These are phyloP conservation scores for Pugionium dolabratum DNA, from an alignment of 345 rosid genomes.

Conservation along the genomic window DNA sequence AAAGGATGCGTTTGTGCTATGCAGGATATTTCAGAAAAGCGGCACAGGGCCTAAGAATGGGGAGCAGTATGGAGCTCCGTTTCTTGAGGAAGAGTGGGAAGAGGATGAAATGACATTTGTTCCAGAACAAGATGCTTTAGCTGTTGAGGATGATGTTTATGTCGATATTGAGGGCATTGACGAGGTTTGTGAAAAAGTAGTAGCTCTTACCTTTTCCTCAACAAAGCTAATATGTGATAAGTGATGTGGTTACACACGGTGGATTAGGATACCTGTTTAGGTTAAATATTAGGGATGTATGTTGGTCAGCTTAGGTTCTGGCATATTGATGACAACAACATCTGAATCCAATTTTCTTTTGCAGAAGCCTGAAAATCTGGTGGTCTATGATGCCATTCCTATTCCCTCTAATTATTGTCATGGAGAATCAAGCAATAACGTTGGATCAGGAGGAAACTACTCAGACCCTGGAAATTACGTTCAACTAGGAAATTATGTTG, in stretches of 20 bases:
- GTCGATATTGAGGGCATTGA: slow-evolving; percentile 56
- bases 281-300: not conserved
- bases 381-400: slow-evolving; percentile 48
- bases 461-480: slow-evolving; percentile 32
- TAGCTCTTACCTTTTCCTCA: slow-evolving; percentile 4
- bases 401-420: slow-evolving; percentile 45
- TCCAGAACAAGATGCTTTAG: slow-evolving; percentile 53
- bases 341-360: slow-evolving; percentile 17
- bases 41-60: slow-evolving; percentile 99
- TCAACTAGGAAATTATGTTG: slow-evolving; percentile 29
- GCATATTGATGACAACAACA: not conserved
- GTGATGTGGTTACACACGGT: not conserved
- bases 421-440: slow-evolving; percentile 66
- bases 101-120: slow-evolving; percentile 47
- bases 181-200: slow-evolving; percentile 51
- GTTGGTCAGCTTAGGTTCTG: slow-evolving; percentile 11
- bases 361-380: slow-evolving; percentile 52
- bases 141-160: slow-evolving; percentile 50
- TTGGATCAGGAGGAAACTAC: slow-evolving; percentile 44
- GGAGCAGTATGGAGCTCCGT: slow-evolving; percentile 98
- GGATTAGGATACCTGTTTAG: not conserved
- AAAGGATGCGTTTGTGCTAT: slow-evolving; percentile 83
- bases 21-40: slow-evolving; percentile 94
- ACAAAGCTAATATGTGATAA: not conserved
- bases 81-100: slow-evolving; percentile 95